Evolutionary conservation across 2,329 filamentous ascomycete genomes (phyloP), one percentile per base, ranked within the genome.

Genomic region (Emericellopsis atlantica): DNA sequence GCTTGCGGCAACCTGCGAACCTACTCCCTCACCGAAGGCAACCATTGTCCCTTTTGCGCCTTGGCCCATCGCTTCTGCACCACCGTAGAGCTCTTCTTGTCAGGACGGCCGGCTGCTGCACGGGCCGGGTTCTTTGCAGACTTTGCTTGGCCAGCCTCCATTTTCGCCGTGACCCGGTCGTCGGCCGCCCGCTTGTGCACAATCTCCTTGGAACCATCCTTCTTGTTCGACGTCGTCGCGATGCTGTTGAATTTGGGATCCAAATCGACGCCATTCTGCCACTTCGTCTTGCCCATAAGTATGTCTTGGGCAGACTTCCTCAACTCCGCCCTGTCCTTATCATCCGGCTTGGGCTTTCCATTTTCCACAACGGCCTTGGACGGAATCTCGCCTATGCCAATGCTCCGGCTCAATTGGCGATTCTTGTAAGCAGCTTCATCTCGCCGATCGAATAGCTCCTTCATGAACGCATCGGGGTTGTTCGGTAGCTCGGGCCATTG

Each of bases 401-500:
- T 50, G 36, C 60, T 45, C 40, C 64, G 56, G 40, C 62, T 54
- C 46, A 69, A 55, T 32, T 66, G 50, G 49, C 65, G 60, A 41
- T 66, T 61, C 45, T 74, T 60, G 43, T 70, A 61, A 24, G 65
- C 60, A 41, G 66, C 61, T 44, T 74, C 60, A 43, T 71, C 61
- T 23, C 73, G 65, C 51, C 67, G 65, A 54, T 70, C 65, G 58
- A 66, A 76, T 41, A 76, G 62, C n/a, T 70, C 61, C 48, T 78
- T 68, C 58, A 79, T 79, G 80, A 81, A 88, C 57, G 67, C 62
- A 43, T 69, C 58, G 46, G 75, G 66, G 56, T 82, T 72, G 48
- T 69, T 61, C 5, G 86, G 84, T 49, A 68, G 60, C 48, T 78
- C 72, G 1, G 92, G 92, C 83, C 86, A 96, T 43, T 84, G 78